Evolutionary conservation across 306 rosid species (phyloP), one percentile per base, ranked within the genome.

Genomic region (Quercus glauca): DNA sequence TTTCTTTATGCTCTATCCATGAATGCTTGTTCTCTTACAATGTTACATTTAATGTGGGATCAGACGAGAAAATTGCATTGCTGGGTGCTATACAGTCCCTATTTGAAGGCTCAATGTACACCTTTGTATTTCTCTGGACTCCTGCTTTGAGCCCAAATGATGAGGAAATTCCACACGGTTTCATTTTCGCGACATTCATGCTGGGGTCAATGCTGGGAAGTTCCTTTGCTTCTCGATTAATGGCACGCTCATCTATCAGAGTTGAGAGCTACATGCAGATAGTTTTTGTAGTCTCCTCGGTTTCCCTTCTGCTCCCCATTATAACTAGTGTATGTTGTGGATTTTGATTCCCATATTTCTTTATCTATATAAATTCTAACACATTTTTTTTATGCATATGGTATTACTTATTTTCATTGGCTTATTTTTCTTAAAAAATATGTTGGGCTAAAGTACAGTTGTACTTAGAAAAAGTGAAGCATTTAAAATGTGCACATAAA

Each of bases 161-260:
- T 13, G 98, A 93, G 83, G 97, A 88, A 8, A 93, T 93, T 82
- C 98, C 98, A 45, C 98, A 93, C 23, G 98, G 98, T 68, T 88
- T 88, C 78, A 89, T 94, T 83, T 94, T 94, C 77, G 91, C 98
- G n/a, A 94, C 98, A 19, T 94, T 94, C 88, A 94, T 94, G 98
- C 81, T 94, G 80, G 83, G 97, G 75, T 92, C 98, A 26, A 94
- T 92, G 98, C 77, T 94, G 86, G 98, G 98, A 88, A 94, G 98
- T 87, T 92, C 98, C 51, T 87, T 87, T 73, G 94, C 93, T 81
- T 92, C 96, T 76, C 90, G 82, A 69, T 84, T 91, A 84, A 83
- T 92, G 94, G 88, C 93, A 55, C 97, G 83, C 35, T 41, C 90
- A 69, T 70, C 92, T 5, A 83, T 86, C 74, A 89, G 86, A 78